Evolutionary conservation across 345 rosid genomes (phyloP).

Genomic region (Tarenaya hassleriana): DNA sequence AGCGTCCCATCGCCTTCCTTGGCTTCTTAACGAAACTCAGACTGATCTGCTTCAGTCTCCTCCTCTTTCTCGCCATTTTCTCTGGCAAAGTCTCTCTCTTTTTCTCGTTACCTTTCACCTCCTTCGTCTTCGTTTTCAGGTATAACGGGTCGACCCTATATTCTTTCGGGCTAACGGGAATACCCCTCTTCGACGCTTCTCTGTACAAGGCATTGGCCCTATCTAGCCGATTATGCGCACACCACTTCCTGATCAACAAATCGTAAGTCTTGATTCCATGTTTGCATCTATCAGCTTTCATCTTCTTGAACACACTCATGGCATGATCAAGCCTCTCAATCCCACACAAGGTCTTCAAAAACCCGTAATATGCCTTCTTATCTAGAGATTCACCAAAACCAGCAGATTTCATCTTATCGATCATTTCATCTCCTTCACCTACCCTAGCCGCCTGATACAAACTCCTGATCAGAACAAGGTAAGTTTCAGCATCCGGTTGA

Average conservation of each 20-base stretch:
- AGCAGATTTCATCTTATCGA: slow-evolving; percentile 78
- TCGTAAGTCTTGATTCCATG: slow-evolving; percentile 81
- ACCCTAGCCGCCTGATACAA: slow-evolving; percentile 85
- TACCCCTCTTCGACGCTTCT: slow-evolving; percentile 59
- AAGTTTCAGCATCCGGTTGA: slow-evolving; percentile 53
- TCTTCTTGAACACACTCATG: slow-evolving; percentile 65
- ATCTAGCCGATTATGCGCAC: slow-evolving; percentile 57
- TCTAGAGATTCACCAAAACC: slow-evolving; percentile 51
- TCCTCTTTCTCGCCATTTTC: slow-evolving; percentile 89
- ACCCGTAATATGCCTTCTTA: slow-evolving; percentile 60
- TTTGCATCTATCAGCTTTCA: slow-evolving; percentile 67
- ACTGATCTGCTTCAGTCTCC: slow-evolving; percentile 67
- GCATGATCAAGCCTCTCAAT: slow-evolving; percentile 97
- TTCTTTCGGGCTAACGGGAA: slow-evolving; percentile 62
- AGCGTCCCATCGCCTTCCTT: slow-evolving; percentile 41
- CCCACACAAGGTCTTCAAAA: slow-evolving; percentile 77
- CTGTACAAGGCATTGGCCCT: slow-evolving; percentile 68
- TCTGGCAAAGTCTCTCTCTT: slow-evolving; percentile 93
- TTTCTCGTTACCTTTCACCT: slow-evolving; percentile 51
- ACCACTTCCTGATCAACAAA: slow-evolving; percentile 73
- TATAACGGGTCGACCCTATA: slow-evolving; percentile 57
- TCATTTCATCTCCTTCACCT: slow-evolving; percentile 91
- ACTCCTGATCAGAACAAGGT: slow-evolving; percentile 60
- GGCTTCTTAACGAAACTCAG: slow-evolving; percentile 93
- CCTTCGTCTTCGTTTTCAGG: slow-evolving; percentile 61